Evolutionary conservation across 2,329 filamentous ascomycete genomes (phyloP), one percentile per base, ranked within the genome.

Genomic region (Emmonsiellopsis sp.): DNA sequence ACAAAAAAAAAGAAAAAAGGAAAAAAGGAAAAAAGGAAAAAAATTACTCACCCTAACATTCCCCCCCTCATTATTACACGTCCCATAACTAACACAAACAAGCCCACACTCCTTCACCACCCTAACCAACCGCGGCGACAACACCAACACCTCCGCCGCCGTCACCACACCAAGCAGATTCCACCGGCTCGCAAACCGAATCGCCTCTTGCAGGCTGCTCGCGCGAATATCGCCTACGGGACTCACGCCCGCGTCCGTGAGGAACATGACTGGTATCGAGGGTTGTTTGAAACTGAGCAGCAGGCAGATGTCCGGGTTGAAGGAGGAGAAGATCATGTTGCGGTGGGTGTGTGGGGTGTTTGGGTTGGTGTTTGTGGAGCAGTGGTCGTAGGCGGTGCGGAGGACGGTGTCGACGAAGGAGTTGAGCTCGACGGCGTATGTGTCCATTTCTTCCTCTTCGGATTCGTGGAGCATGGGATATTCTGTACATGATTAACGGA

Each of bases 381-480:
- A 86, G 52, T 91, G 73, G 61, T 95, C 89, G 65, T 97, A 98
- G 5, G 96, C 92, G 70, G 89, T 93, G 44, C 79, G 79, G 7
- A 98, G 78, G 3, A 98, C 87, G 0, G 89, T 95, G 69, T 98
- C 93, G 65, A 94, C 92, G 69, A 97, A 98, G 1, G 86, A 89
- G 72, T 94, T 61, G 32, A 61, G 54, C 73, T 96, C 90, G 49
- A 95, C 87, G 1, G 88, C 89, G 65, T 94, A 94, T 3, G 87
- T 86, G 67, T 95, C 90, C 90, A 96, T 95, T 61, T 92, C 88
- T 60, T 94, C 86, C 66, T 92, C 87, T 68, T 96, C 89, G 55
- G 84, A 89, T 76, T 98, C 94, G 67, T 92, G 86, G 42, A 98
- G 81, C 91, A 97, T 97, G 5, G 93, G 93, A 67, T 98, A 98